These are phyloP conservation scores for Neurospora tetraspora DNA, from an alignment of 495 filamentous ascomycete species.

Conservation along the genomic window DNA sequence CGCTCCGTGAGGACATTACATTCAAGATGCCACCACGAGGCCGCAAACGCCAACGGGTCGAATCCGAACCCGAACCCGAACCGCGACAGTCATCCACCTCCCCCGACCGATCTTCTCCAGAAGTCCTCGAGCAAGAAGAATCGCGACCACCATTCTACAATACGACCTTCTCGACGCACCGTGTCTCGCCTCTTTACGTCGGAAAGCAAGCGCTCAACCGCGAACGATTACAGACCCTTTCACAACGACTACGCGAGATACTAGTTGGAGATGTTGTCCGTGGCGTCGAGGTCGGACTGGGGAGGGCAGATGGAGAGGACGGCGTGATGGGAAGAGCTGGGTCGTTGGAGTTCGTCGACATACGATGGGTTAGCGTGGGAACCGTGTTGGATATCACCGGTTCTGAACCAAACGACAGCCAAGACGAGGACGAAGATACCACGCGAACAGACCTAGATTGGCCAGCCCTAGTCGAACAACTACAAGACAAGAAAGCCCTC, in stretches of 20 bases:
- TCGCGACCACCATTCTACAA: conserved; percentile 29
- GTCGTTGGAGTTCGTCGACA: conserved; percentile 25
- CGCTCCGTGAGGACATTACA: no score
- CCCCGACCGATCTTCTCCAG: neutral
- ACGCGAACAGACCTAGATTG: neutral
- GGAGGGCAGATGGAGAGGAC: conserved; percentile 7
- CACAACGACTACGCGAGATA: conserved; percentile 30
- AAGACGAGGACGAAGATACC: neutral
- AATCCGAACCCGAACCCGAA: neutral
- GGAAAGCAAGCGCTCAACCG: conserved; percentile 17
- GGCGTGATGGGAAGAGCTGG: conserved; percentile 26
- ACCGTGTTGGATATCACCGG: conserved; percentile 8
- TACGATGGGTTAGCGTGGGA: conserved; percentile 19
- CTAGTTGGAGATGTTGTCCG: conserved; percentile 40
- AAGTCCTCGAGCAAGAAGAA: neutral
- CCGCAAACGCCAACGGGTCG: neutral
- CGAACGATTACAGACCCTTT: conserved; percentile 21
- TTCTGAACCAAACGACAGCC: neutral
- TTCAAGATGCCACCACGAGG: neutral
- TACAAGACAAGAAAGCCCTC: conserved; percentile 13
- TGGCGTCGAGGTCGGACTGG: conserved; percentile 34
- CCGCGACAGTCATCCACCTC: neutral
- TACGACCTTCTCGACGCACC: conserved; percentile 38
- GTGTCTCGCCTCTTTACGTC: conserved; percentile 34
- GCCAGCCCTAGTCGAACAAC: neutral